Evolutionary conservation across 192 early-diverging fungal species (phyloP), one percentile per base, ranked within the genome.

Genomic region (Gaertneriomyces sp.): DNA sequence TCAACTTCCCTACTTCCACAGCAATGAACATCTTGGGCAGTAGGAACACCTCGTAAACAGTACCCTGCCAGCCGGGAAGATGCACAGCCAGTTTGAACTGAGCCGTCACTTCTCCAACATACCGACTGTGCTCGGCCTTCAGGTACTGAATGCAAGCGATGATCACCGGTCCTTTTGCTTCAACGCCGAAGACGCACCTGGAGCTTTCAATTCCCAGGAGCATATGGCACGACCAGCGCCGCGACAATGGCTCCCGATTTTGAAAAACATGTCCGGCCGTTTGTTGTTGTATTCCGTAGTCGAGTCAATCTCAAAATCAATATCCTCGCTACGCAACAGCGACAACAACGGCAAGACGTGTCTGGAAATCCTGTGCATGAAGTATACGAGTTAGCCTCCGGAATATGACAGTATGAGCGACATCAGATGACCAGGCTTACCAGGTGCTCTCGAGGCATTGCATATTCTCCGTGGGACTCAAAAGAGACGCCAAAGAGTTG

Each of bases 21-120:
- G 58, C 58, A 8, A 59, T 19, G 19, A 59, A 59, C 38, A 59
- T 42, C 19, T 59, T 59, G 7, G 8, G 7, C 11, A 59, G 8
- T 42, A 59, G 10, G 25, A 42, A 41, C 58, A 59, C 58, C 42
- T 59, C 58, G 42, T 59, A 59, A 14, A 59, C 58, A 7, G 38
- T 38, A 19, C 58, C 58, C 8, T 41, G 6, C 7, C 9, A 7
- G 7, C 58, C 58, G 10, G 11, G 20, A 7, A 59, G 42, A 25
- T 59, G 58, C 7, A 59, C 58, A 8, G 58, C 58, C 10, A 59
- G 6, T 8, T 59, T 59, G 7, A 43, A 11, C 58, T 10, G 11
- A 11, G 42, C 38, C 42, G 10, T 42, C 10, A 6, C 10, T 55
- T 19, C 53, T 11, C 58, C 42, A 7, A 8, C 42, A 11, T 9